Conservation (phyloP, 2,329 filamentous ascomycete species). For the Sporothrix pallida region DNA sequence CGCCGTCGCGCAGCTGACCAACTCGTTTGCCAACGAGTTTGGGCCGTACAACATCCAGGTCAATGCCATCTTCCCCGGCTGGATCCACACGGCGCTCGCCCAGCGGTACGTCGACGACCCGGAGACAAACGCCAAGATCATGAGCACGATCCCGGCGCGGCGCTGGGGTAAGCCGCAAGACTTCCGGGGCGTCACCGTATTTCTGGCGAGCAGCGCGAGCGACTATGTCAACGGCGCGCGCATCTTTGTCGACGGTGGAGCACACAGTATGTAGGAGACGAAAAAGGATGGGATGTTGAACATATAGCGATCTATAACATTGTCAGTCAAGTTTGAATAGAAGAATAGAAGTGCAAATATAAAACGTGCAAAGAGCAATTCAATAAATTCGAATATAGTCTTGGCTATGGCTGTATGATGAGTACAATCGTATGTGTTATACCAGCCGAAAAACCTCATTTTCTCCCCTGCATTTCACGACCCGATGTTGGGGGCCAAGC, state of each 20-base stretch:
- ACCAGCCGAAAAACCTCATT: conserved; percentile 12
- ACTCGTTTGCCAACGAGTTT: conserved; percentile 38
- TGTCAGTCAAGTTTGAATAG: neutral
- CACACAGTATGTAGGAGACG: neutral
- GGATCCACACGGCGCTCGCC: conserved; percentile 34
- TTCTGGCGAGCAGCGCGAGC: conserved; percentile 53
- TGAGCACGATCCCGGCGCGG: conserved; percentile 46
- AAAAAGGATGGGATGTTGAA: neutral
- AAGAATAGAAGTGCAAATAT: neutral
- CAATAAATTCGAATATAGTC: too few relatives aligned
- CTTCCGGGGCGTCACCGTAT: conserved; percentile 70
- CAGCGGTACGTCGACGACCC: conserved; percentile 55
- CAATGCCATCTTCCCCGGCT: conserved; percentile 30
- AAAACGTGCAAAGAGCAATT: neutral
- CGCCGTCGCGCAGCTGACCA: conserved; percentile 37
- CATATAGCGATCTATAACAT: neutral
- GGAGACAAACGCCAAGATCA: conserved; percentile 1
- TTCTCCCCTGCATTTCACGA: neutral
- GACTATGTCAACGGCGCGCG: conserved; percentile 12
- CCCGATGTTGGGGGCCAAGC: neutral
- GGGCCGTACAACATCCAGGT: conserved; percentile 37
- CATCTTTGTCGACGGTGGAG: conserved; percentile 15
- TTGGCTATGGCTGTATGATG: neutral
- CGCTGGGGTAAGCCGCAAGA: conserved; percentile 56
- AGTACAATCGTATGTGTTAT: neutral